A percentile compares a stretch with the other conserved stretches of the same genome.
phyloP scores from a whole-genome alignment of 352 stramenopile genomes.

The Globisporangium yorkense region DNA sequence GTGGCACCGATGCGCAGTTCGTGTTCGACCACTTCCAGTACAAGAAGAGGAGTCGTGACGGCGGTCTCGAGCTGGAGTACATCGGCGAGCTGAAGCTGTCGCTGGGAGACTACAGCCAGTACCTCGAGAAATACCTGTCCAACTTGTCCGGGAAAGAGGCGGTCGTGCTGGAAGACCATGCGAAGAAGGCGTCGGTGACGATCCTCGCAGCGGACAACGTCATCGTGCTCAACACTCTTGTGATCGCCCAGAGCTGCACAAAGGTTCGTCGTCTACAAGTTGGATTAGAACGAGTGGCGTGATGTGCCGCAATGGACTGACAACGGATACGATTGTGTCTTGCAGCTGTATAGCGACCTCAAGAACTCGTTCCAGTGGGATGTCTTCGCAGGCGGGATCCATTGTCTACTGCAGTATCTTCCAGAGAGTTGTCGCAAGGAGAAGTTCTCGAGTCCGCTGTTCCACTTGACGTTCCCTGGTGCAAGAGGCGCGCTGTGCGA shows the following conservation, averaged over 20 bases:
- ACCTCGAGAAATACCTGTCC: conserved; percentile 72
- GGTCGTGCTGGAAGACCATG: conserved; percentile 59
- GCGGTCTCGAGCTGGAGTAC: conserved; percentile 59
- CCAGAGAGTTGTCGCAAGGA: conserved; percentile 54
- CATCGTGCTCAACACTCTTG: conserved; percentile 66
- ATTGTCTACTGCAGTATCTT: conserved; percentile 80
- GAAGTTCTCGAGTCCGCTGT: conserved; percentile 54
- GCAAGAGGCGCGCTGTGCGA: conserved; percentile 51
- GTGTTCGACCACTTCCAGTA: conserved; percentile 79
- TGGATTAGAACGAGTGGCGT: not conserved
- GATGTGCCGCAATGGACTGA: not conserved
- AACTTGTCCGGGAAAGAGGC: conserved; percentile 46
- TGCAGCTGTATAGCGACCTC: conserved; percentile 66
- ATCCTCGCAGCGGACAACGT: conserved; percentile 68
- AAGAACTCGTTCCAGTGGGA: conserved; percentile 84
- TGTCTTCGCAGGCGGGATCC: conserved; percentile 73
- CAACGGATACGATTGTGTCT: conserved; percentile 3
- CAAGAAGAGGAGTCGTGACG: conserved; percentile 30
- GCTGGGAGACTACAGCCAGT: conserved; percentile 70
- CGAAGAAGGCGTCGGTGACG: conserved; percentile 61
- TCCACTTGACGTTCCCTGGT: conserved; percentile 79
- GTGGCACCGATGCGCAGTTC: conserved; percentile 59
- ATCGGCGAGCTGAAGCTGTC: conserved; percentile 62
- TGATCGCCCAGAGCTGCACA: conserved; percentile 59
- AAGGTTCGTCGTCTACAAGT: conserved; percentile 26